Base-by-base conservation (phyloP, 768 basidiomycete genomes). In the Tephrocybe sp. region DNA sequence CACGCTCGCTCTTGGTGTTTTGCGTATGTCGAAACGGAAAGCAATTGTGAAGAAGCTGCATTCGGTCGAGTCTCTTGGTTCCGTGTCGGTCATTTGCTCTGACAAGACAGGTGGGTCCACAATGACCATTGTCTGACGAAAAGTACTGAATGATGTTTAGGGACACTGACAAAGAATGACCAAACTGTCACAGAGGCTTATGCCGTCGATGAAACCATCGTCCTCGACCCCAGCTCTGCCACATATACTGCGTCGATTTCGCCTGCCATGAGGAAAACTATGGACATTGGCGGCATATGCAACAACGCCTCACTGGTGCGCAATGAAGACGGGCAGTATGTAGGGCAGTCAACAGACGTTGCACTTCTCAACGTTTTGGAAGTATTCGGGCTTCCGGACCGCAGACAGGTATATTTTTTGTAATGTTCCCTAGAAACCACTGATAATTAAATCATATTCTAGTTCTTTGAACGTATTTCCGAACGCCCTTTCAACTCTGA, bases 31-130 rank as follows among this genome's bases (percentile, higher is more conserved):
- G 0, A 91, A 89, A 58, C 82, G 92, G 19, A 96, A 93, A 53
- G 95, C 95, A 0, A 98, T 98, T 52, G 95, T 98, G 34, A 98
- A 98, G 72, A 98, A 95, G 62, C 70, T 98, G 36, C 96, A 94
- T 55, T 93, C 91, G 2, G 95, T 98, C 2, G 95, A 98, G 66
- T 84, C 93, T 0, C 73, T 98, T 2, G 95, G 95, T 2, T 92
- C 89, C 2, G 92, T 98, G 11, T 93, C 89, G n/a, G 95, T 98
- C 8, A 95, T 98, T 54, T 98, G 95, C 62, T 93, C 93, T 3
- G 95, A 98, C 69, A 98, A 98, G 69, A 98, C 96, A 37, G 94
- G 92, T 84, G 56, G 43, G 77, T 56, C 27, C 24, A 38, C 26
- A 4, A 5, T 9, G 7, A 15, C 2, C 9, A 25, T 1, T 34